Base-by-base conservation (phyloP, 495 filamentous ascomycete species). In the Penicillium paxilli region DNA sequence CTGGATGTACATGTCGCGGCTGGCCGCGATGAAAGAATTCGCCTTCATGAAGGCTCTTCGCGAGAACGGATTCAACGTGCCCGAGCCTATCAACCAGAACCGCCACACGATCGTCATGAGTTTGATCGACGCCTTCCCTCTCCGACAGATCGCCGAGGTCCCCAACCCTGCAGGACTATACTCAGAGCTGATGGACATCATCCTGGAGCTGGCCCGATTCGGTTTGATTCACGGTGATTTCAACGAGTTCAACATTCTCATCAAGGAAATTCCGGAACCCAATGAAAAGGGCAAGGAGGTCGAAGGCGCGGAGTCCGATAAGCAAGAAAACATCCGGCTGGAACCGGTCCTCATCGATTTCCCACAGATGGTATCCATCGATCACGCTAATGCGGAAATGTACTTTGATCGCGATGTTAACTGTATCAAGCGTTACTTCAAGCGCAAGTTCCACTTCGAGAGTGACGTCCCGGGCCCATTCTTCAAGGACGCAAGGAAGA, bases 211-310 rank as follows among this genome's bases (percentile, higher is more conserved):
- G 21, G 94, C 94, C n/a, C 79, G 81, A 24, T 86, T 88, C 61
- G 95, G 94, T 7, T 74, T 99, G 51, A 98, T 99, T 49, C 94
- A 99, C 68, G 95, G 94, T 58, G 94, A 99, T 68, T 98, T 96
- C 76, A 99, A 99, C 75, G 95, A 98, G 74, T 99, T 99, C 78
- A 99, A 99, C 65, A 90, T 99, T 52, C 78, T 99, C 17, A 86
- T 98, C 69, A 86, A 91, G 58, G 92, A 96, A 61, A 79, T 83
- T 26, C 68, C 71, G 28, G 61, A 74, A 19, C 64, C 74, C 1
- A 72, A 75, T 17, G 70, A 55, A 2, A 70, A 75, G 42, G 71
- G 69, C 9, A 74, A 76, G 32, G 67, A 57, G 4, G 55, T 62
- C 9, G 68, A 54, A 2, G 60, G 59, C 23, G 55, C 58, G 26